Conservation (phyloP, 192 early-diverging fungal species). For the Backusella tarrabulga region DNA sequence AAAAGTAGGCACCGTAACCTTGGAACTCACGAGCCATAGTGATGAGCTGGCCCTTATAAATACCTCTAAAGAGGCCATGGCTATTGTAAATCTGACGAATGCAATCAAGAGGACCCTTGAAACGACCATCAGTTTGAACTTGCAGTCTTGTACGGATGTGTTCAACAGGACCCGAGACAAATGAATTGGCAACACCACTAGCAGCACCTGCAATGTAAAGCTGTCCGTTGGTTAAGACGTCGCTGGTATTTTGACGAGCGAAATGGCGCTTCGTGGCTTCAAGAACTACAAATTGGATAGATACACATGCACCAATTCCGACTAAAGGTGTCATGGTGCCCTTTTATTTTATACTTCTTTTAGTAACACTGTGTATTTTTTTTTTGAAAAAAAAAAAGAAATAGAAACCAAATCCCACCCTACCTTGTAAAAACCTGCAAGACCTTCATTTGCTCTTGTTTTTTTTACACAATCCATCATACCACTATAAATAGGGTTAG, state of each 20-base stretch:
- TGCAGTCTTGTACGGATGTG: constrained; percentile 95
- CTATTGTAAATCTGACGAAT: constrained; percentile 73
- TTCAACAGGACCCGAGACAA: constrained; percentile 92
- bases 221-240: constrained; percentile 70
- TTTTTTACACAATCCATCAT: constrained; percentile 88
- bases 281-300: constrained; percentile 93
- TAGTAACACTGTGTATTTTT: neutral
- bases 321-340: constrained; percentile 93
- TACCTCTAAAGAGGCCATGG: constrained; percentile 66
- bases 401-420: neutral
- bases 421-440: constrained; percentile 85
- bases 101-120: constrained; percentile 81
- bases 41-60: constrained; percentile 90
- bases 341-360: constrained; percentile 9
- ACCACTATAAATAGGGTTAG: constrained; percentile 68
- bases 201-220: constrained; percentile 85
- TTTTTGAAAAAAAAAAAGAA: constrained; percentile 21
- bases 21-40: constrained; percentile 88
- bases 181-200: constrained; percentile 85
- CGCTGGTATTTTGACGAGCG: constrained; percentile 47
- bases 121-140: constrained; percentile 72
- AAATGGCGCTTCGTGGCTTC: constrained; percentile 87
- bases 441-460: constrained; percentile 80
- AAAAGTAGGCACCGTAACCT: constrained; percentile 94
- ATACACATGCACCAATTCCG: constrained; percentile 93